Evolutionary conservation across 2,329 filamentous ascomycete species (phyloP).

Genomic region (Laburnicola sp.): DNA sequence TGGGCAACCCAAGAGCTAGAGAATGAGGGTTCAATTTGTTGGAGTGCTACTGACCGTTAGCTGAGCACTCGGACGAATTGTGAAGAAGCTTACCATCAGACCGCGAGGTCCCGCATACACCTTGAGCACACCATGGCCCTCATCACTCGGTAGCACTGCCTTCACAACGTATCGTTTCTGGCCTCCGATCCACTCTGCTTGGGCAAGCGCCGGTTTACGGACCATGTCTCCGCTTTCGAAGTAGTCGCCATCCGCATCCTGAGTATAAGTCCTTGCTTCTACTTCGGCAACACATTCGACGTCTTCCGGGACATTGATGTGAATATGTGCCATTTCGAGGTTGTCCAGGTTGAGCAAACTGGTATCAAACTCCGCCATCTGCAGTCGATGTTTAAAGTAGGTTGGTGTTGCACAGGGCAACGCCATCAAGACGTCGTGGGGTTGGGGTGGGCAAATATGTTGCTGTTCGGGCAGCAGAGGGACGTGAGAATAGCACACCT

Average conservation of each 20-base stretch:
- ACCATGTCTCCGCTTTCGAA: slow-evolving; percentile 90
- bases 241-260: slow-evolving; percentile 84
- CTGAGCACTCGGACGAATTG: background rate
- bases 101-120: slow-evolving; percentile 93
- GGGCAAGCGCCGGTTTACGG: slow-evolving; percentile 82
- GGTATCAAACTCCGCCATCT: slow-evolving; percentile 89
- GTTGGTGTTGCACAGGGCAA: slow-evolving; percentile 83
- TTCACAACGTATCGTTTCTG: slow-evolving; percentile 93
- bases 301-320: slow-evolving; percentile 83
- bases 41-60: slow-evolving; percentile 63
- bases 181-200: slow-evolving; percentile 87
- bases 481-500: slow-evolving; percentile 95
- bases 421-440: slow-evolving; percentile 81
- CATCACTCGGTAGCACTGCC: slow-evolving; percentile 85
- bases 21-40: slow-evolving; percentile 95
- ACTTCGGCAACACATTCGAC: slow-evolving; percentile 92
- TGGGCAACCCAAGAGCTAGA: slow-evolving; percentile 83
- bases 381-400: slow-evolving; percentile 80
- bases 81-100: slow-evolving; percentile 65
- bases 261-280: slow-evolving; percentile 77
- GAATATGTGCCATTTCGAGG: slow-evolving; percentile 88
- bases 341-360: slow-evolving; percentile 83
- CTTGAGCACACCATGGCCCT: slow-evolving; percentile 84
- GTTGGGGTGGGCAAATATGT: slow-evolving; percentile 86
- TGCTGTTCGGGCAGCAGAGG: slow-evolving; percentile 86